Conservation (phyloP, 257 asterid genomes). For the Cinchona pubescens region DNA sequence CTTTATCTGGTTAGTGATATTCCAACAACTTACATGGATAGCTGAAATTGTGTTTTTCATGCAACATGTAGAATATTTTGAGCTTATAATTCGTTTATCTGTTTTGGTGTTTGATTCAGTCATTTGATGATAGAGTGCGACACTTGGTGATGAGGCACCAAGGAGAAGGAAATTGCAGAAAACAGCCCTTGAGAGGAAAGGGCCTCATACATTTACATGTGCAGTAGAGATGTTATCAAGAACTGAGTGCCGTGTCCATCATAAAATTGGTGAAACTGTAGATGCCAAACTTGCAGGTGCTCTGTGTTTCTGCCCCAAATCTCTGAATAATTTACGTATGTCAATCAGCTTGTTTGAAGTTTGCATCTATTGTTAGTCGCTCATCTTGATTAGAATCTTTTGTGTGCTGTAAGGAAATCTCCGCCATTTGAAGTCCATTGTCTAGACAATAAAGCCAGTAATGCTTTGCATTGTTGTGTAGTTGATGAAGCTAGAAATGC, state of each 20-base stretch:
- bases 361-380: slow-evolving; percentile 2
- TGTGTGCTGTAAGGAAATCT: slow-evolving; percentile 54
- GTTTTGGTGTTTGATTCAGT: slow-evolving; percentile 13
- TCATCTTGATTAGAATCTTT: slow-evolving; percentile 25
- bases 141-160: slow-evolving; percentile 98
- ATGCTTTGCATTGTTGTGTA: no score
- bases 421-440: slow-evolving; percentile 73
- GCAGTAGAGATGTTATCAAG: slow-evolving; percentile 93
- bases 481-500: no score
- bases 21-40: no score
- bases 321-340: background rate
- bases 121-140: slow-evolving; percentile 66
- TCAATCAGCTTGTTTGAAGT: background rate
- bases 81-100: background rate
- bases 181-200: slow-evolving; percentile 97
- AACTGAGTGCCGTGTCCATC: slow-evolving; percentile 88
- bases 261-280: slow-evolving; percentile 80
- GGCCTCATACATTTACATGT: slow-evolving; percentile 88
- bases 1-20: no score
- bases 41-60: no score
- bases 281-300: slow-evolving; percentile 88
- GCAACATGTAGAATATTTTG: background rate
- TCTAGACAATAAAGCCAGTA: slow-evolving; percentile 42
- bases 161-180: slow-evolving; percentile 96
- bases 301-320: background rate